Base-by-base conservation (phyloP, 1,284 basidiomycete genomes). In the Salmacisia buchloeana region DNA sequence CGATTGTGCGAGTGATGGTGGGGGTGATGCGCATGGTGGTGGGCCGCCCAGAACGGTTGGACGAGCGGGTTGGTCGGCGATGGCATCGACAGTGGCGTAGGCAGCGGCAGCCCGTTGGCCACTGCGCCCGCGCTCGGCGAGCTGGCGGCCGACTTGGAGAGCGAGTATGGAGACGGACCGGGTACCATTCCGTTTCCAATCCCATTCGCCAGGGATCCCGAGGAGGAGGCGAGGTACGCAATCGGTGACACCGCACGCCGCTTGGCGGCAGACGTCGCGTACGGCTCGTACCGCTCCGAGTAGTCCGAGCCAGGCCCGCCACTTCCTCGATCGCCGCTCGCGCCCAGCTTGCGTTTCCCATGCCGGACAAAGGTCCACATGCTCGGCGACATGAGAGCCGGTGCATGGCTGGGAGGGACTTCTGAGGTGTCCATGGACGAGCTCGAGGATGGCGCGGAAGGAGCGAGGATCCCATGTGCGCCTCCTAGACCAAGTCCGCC, bases 161-260 rank as follows among this genome's bases (percentile, higher is more conserved):
- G 57, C 7, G 62, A 59, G n/a, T 63, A 63, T 13, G 67, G 61
- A 7, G 60, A 69, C 66, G 39, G 39, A n/a, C 18, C 39, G 23
- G 39, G 39, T 15, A 43, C 39, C 4, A 21, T 15, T 5, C 39
- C 39, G 6, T 15, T 43, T 15, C 39, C 39, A 43, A 15, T 18
- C 6, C 18, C 18, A 43, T 15, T 21, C 3, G 49, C 31, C 5
- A 12, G 6, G 15, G 27, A 18, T 21, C 21, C 38, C 18, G 35
- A 60, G 12, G n/a, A 21, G 56, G 56, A 58, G 1, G 31, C 49
- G 9, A 54, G 29, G 27, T 54, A 54, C 15, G 49, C 49, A 54
- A 69, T 68, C 6, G 71, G 71, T n/a, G 67, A 69, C 0, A 73
- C 71, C 3, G 71, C 71, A 4, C 71, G 59, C 23, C 71, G 65